Percentiles rank a stretch among this genome's conserved stretches.
Evolutionary conservation across 495 filamentous ascomycete species (phyloP).

Genomic region (Trichocladium antarcticum): DNA sequence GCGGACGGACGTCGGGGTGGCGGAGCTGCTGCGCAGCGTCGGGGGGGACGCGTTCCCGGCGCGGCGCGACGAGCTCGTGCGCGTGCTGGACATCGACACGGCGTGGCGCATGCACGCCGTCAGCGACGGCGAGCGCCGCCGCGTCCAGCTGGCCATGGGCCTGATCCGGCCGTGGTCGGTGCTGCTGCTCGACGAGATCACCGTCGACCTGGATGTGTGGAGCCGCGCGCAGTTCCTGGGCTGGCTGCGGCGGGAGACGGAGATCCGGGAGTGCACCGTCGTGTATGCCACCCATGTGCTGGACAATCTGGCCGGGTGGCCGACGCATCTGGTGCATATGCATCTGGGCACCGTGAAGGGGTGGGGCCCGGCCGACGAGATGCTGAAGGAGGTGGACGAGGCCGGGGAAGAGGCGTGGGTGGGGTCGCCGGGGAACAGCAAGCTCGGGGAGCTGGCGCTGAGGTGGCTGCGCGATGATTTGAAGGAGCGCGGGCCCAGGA

Average conservation of each 20-base stretch:
- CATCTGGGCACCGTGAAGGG: constrained; percentile 73
- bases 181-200: constrained; percentile 90
- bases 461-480: constrained; percentile 80
- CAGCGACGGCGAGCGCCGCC: constrained; percentile 76
- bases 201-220: constrained; percentile 87
- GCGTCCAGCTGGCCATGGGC: constrained; percentile 95
- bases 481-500: constrained; percentile 64
- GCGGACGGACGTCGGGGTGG: constrained; percentile 84
- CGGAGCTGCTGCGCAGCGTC: constrained; percentile 70
- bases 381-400: constrained; percentile 26
- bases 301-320: constrained; percentile 86
- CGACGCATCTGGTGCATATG: constrained; percentile 93
- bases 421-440: constrained; percentile 52
- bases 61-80: constrained; percentile 74
- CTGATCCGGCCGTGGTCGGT: constrained; percentile 87
- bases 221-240: constrained; percentile 72
- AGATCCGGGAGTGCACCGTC: constrained; percentile 69
- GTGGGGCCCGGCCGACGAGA: constrained; percentile 57
- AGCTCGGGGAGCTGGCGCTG: constrained; percentile 73
- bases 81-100: constrained; percentile 83
- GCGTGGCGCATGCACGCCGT: constrained; percentile 93
- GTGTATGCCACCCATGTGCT: constrained; percentile 97
- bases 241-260: constrained; percentile 80
- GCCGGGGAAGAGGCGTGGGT: constrained; percentile 34
- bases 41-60: constrained; percentile 74